Percentiles rank a stretch among this genome's conserved stretches.
These are phyloP conservation scores for Aspergillus sp. DNA, from an alignment of 2,329 filamentous ascomycete species.

Conservation along the genomic window DNA sequence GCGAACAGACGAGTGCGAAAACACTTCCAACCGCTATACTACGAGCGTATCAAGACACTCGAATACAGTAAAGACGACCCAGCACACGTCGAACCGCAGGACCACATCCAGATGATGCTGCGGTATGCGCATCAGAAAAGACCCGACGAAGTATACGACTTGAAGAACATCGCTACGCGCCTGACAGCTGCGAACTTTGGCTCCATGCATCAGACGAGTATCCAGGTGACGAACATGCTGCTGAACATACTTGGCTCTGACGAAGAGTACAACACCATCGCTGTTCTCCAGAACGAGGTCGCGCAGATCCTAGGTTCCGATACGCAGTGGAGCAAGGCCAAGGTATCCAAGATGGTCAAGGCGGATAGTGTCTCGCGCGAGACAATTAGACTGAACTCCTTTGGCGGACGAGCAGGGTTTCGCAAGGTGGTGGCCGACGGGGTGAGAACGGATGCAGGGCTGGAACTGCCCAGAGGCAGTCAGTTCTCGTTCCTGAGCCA, in stretches of 20 bases:
- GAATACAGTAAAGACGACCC: background rate
- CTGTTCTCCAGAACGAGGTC: conserved; percentile 41
- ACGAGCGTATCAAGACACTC: conserved; percentile 21
- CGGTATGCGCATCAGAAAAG: conserved; percentile 41
- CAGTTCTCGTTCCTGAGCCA: conserved; percentile 19
- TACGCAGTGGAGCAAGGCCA: conserved; percentile 41
- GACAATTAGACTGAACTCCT: conserved; percentile 41
- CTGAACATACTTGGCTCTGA: conserved; percentile 40
- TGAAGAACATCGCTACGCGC: conserved; percentile 19
- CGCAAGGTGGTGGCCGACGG: conserved; percentile 27
- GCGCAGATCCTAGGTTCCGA: conserved; percentile 21
- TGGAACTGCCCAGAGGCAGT: conserved; percentile 16
- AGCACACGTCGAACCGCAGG: conserved; percentile 27
- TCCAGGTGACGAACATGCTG: conserved; percentile 43
- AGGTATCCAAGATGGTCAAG: conserved; percentile 32
- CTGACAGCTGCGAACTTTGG: conserved; percentile 25
- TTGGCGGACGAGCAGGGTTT: conserved; percentile 23
- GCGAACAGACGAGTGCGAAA: background rate
- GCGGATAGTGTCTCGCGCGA: conserved; percentile 48
- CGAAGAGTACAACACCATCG: conserved; percentile 38
- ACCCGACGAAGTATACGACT: conserved; percentile 34
- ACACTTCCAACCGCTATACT: conserved; percentile 17
- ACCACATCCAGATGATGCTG: conserved; percentile 47
- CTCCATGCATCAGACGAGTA: conserved; percentile 37
- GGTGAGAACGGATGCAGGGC: conserved; percentile 15